Evolutionary conservation across 1,139 yeast species (phyloP), one percentile per base, ranked within the genome.

Genomic region (Arxiozyma telluris): DNA sequence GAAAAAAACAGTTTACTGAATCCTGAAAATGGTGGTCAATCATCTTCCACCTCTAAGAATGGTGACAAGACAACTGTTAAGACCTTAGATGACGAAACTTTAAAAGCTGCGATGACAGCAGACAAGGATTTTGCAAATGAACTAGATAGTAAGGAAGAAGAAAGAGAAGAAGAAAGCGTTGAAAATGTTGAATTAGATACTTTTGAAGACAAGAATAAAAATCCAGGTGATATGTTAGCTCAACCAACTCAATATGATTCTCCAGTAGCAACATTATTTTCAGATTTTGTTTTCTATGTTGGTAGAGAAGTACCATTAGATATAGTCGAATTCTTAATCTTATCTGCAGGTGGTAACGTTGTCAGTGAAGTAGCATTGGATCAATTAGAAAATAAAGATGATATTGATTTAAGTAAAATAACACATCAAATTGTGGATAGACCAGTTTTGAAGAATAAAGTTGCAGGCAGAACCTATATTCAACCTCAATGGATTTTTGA

Each of bases 401-500:
- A 77, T 56, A 75, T 86, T 59, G 86, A 86, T 66, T 74, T 89
- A 56, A 74, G 81, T 47, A 74, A 78, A 52, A 82, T 93, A 54
- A 93, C 98, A 30, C 99, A 93, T 71, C 98, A 93, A 71, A 86
- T 93, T 62, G 83, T 85, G 59, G 99, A 93, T 72, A 82, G 98
- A 72, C 98, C 98, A 42, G 83, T 83, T 64, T 73, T 93, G 53
- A 71, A 78, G 46, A 78, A 81, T 60, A 88, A 84, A 70, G 89
- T 90, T 47, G 85, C 91, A 56, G 97, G 97, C 52, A 82, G 98
- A 75, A 87, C 96, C 0, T 94, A 94, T 67, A 72, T 91, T 51
- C 98, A 93, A 74, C 98, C 99, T 41, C 98, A 93, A 76, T 94
- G 98, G 98, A 77, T 93, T 50, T 91, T 93, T 71, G 99, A 93